phyloP scores from a whole-genome alignment of 176 grass and related monocot species.

The Musa schizocarpa region DNA sequence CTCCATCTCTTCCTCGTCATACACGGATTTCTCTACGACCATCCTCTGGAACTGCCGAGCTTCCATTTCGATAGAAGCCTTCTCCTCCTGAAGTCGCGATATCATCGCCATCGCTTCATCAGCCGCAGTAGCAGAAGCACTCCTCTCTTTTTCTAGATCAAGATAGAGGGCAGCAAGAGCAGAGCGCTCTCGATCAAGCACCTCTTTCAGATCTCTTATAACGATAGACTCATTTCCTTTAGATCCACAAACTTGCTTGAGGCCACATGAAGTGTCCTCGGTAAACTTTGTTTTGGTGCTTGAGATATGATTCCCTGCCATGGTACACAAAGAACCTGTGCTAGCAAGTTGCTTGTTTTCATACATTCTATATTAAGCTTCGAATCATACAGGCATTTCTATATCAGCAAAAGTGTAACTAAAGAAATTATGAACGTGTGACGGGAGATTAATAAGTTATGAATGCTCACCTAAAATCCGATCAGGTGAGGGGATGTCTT shows the following conservation, averaged over 20 bases:
- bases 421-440: not conserved
- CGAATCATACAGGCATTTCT: not conserved
- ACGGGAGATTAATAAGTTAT: not conserved
- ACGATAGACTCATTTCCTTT: not conserved
- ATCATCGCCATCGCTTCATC: conserved; percentile 98
- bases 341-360: not conserved
- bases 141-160: conserved; percentile 92
- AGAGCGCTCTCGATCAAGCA: conserved; percentile 24
- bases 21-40: conserved; percentile 51
- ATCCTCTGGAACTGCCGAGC: conserved; percentile 54
- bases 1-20: conserved; percentile 69
- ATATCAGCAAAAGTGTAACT: not conserved
- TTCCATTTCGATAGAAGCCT: conserved; percentile 73
- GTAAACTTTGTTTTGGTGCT: not conserved
- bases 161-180: conserved; percentile 29
- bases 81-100: conserved; percentile 87
- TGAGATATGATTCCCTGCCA: not conserved
- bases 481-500: not conserved
- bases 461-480: not conserved
- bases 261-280: not conserved
- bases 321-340: not conserved
- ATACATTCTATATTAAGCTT: not conserved
- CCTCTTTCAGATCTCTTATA: conserved; percentile 21
- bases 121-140: conserved; percentile 49
- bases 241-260: not conserved